phyloP scores from a whole-genome alignment of 495 filamentous ascomycete genomes.

The Pyrenopolyporus hunteri region DNA sequence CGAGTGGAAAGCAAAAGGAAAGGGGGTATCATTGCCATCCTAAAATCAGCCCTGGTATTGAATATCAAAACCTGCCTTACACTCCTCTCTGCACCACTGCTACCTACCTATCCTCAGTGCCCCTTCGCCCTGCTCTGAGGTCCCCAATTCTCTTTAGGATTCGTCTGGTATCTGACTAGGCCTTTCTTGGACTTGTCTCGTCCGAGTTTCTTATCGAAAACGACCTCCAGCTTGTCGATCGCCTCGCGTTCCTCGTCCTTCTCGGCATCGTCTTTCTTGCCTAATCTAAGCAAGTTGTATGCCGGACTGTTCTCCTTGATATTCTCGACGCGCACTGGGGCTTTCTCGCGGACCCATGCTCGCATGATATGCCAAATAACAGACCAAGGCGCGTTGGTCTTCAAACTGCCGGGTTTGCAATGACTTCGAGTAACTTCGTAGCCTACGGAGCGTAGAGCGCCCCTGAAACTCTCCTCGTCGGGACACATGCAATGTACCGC shows the following conservation, averaged over 20 bases:
- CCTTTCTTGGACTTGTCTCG: constrained; percentile 66
- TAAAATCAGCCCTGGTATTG: constrained; percentile 13
- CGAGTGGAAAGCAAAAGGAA: constrained; percentile 1
- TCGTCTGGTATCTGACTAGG: constrained; percentile 82
- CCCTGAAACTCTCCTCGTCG: constrained; percentile 71
- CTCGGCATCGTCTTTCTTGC: constrained; percentile 36
- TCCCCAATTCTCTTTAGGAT: constrained; percentile 91
- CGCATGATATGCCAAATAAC: constrained; percentile 93
- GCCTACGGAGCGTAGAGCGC: constrained; percentile 78
- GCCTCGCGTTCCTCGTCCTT: constrained; percentile 32
- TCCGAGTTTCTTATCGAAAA: constrained; percentile 84
- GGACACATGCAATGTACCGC: constrained; percentile 79
- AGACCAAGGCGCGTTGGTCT: constrained; percentile 87
- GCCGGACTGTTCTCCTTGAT: constrained; percentile 73
- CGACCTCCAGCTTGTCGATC: constrained; percentile 60
- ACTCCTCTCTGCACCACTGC: constrained; percentile 1
- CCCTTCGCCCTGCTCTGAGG: constrained; percentile 80
- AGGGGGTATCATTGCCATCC: constrained; percentile 31
- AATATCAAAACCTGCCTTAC: not conserved
- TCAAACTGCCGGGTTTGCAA: constrained; percentile 83
- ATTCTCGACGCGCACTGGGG: constrained; percentile 70
- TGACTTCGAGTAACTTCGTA: constrained; percentile 85
- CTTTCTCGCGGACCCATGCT: constrained; percentile 82
- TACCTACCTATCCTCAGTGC: constrained; percentile 21
- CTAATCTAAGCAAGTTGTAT: constrained; percentile 61